Base-by-base conservation (phyloP, 2,329 filamentous ascomycete species). In the Metarhizium rileyi region DNA sequence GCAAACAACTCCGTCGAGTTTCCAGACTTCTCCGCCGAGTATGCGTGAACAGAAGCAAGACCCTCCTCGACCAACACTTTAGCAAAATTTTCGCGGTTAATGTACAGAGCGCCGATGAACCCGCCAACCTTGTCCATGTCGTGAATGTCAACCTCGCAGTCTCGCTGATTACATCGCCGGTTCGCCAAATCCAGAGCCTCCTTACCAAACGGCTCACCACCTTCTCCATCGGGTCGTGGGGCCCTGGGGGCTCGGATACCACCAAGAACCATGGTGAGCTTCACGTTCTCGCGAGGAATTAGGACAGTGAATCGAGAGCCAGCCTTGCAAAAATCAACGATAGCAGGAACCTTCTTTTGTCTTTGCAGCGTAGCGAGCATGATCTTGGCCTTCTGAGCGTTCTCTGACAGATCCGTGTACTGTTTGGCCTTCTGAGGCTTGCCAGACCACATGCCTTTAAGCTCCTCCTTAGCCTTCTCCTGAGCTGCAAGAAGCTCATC, bases 301-400 rank as follows among this genome's bases (percentile, higher is more conserved):
- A 98, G 74, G 33, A 98, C 77, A 25, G 89, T 95, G 69, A 97
- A 98, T 57, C 93, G 82, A 38, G 90, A 95, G 27, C 87, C 93
- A n/a, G 90, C 87, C 71, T 97, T 96, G 74, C 95, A 93, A 66
- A 94, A 98, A 67, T 98, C 93, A 40, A 98, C 90, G 58, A 98
- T 77, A 10, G 87, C 93, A 7, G 93, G 90, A 3, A 97, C 84
- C 68, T 87, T 91, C 75, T 89, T 91, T 67, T 96, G 90, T 48
- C 91, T 82, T 53, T 93, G 87, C 28, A 98, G 77, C 22, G 89
- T 84, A 10, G 87, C 86, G 35, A 95, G 78, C 67, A 95, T 90
- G 48, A 95, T 84, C 77, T 96, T 97, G 55, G 93, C 93, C 70
- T 96, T 95, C 66, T 97, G 91, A 6, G 91, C 71, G 53, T 79